Evolutionary conservation across 768 basidiomycete species (phyloP), one percentile per base, ranked within the genome.

Genomic region (Rhizopogon vulgaris): DNA sequence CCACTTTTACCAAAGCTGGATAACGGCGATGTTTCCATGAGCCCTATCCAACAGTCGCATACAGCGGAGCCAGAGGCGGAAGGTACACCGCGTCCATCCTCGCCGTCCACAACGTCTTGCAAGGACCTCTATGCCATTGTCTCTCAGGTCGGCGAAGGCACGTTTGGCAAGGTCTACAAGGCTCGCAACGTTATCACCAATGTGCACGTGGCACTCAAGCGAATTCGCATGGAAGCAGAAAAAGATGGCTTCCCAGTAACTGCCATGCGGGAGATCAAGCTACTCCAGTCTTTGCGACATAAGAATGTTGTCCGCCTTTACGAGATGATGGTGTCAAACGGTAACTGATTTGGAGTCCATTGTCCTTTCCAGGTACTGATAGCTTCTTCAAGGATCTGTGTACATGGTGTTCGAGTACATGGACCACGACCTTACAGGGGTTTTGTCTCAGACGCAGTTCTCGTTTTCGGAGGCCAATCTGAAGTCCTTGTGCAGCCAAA

Each of bases 361-460:
- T 34, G 2, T 9, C 22, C 4, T 6, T 15, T 24, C 11, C n/a
- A 51, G 9, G 6, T 11, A n/a, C 51, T 67, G 34, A 65, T 30
- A 8, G 10, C 24, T 10, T 53, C 51, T 45, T 15, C 5, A 60
- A 97, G 95, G 93, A 53, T 85, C 88, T 43, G 94, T 96, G 38
- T 95, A 92, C 71, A 99, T 99, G 96, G 95, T 99, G 37, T 93
- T 98, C 62, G 94, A 98, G 68, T 99, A 99, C 69, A 90, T 96
- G 90, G 94, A 99, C 61, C 95, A 98, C 65, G 96, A 99, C 65
- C 75, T 99, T 49, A 97, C 94, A 2, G 96, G 96, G 3, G 78
- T 98, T 47, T 76, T 99, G 25, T 90, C 92, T 2, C 94, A 97
- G 71, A 88, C 82, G 1, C 87, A 92, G 62, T 90, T 97, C 60